phyloP scores from a whole-genome alignment of 495 filamentous ascomycete genomes.

The Cercophora scortea region DNA sequence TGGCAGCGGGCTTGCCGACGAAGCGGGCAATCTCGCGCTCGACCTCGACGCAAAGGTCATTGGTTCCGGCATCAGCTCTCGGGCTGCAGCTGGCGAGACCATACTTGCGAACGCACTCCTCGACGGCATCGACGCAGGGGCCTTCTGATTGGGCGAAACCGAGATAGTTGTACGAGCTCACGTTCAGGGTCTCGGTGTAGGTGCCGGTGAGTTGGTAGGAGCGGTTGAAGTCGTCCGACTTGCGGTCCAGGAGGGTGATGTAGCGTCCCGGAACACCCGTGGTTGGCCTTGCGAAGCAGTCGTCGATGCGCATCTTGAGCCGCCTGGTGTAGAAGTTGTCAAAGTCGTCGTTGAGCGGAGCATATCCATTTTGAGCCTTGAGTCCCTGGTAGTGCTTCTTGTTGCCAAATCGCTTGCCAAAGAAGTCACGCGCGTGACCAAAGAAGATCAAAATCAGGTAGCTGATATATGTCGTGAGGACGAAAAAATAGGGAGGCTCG shows the following conservation, averaged over 20 bases:
- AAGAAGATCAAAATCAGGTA: slow-evolving; percentile 94
- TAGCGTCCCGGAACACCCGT: slow-evolving; percentile 91
- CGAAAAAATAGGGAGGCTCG: slow-evolving; percentile 92
- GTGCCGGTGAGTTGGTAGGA: slow-evolving; percentile 83
- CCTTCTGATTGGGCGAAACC: slow-evolving; percentile 97
- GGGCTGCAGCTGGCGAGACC: slow-evolving; percentile 75
- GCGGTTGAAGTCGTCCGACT: slow-evolving; percentile 79
- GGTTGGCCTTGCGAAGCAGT: slow-evolving; percentile 86
- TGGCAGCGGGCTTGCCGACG: slow-evolving; percentile 85
- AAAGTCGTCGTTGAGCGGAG: slow-evolving; percentile 95
- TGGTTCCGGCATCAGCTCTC: slow-evolving; percentile 75
- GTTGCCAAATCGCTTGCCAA: slow-evolving; percentile 88
- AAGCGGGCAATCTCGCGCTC: slow-evolving; percentile 85
- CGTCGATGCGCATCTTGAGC: slow-evolving; percentile 88
- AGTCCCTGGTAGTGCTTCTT: slow-evolving; percentile 74
- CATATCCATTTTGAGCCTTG: slow-evolving; percentile 79
- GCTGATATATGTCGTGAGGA: slow-evolving; percentile 94
- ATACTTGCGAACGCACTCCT: slow-evolving; percentile 75
- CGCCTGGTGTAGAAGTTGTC: slow-evolving; percentile 96
- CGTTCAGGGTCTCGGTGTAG: slow-evolving; percentile 89
- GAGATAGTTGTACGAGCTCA: slow-evolving; percentile 99
- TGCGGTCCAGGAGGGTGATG: slow-evolving; percentile 85
- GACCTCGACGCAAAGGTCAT: slow-evolving; percentile 79
- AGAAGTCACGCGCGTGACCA: slow-evolving; percentile 93
- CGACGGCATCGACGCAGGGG: slow-evolving; percentile 89